A percentile compares a stretch with the other conserved stretches of the same genome.
Conservation (phyloP, 805 yeast species). For the Starmerella lactis-condensi region DNA sequence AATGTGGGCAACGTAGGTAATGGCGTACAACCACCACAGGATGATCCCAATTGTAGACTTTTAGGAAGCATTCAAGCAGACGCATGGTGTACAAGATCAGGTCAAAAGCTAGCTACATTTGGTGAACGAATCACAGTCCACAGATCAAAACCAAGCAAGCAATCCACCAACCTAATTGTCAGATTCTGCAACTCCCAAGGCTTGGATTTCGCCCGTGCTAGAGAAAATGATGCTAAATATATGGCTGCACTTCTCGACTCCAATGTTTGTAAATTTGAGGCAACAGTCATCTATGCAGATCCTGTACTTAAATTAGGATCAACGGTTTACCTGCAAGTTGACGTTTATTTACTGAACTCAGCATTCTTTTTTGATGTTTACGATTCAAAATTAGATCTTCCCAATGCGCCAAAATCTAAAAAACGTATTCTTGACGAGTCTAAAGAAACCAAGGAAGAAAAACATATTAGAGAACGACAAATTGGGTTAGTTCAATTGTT, state of each 20-base stretch:
- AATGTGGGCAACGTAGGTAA: neutral
- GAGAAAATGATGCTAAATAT: conserved; percentile 48
- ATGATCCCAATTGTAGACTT: conserved; percentile 10
- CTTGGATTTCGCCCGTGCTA: conserved; percentile 58
- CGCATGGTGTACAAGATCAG: conserved; percentile 24
- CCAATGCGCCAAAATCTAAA: neutral
- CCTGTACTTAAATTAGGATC: conserved; percentile 54
- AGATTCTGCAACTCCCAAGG: conserved; percentile 20
- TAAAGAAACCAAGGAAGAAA: conserved; percentile 38
- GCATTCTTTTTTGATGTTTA: too few species aligned
- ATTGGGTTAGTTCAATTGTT: conserved; percentile 38
- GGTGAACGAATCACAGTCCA: conserved; percentile 19
- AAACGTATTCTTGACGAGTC: conserved; percentile 18
- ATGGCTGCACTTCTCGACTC: conserved; percentile 47
- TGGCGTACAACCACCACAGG: too few species aligned
- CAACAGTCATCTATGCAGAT: conserved; percentile 41
- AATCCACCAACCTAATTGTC: conserved; percentile 18
- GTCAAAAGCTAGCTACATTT: conserved; percentile 18
- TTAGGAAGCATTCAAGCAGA: conserved; percentile 25
- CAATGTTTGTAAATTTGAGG: conserved; percentile 35
- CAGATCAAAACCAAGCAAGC: too few species aligned
- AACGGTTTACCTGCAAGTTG: conserved; percentile 48
- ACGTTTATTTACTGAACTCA: conserved; percentile 34
- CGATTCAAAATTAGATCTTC: too few species aligned
- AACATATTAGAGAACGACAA: conserved; percentile 34